These are phyloP conservation scores for Solanum medicagineum DNA, from an alignment of 257 asterid species.

Conservation along the genomic window DNA sequence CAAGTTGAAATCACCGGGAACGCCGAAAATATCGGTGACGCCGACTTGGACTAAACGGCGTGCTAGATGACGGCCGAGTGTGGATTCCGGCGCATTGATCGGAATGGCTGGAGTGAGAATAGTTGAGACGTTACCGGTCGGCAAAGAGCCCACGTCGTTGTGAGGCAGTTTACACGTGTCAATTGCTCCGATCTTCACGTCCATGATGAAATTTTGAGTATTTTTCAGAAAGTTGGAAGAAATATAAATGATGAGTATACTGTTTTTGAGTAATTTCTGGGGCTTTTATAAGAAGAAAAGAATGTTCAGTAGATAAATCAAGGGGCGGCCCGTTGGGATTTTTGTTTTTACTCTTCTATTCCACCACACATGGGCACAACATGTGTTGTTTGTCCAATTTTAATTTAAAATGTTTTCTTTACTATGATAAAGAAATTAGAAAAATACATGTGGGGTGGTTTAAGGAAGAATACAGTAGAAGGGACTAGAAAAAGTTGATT, in stretches of 20 bases:
- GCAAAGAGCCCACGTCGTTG: neutral
- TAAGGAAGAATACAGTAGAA: neutral
- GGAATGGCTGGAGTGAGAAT: neutral
- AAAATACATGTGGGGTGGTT: neutral
- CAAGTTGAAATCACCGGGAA: slow-evolving; percentile 14
- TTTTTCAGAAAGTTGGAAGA: neutral
- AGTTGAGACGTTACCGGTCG: neutral
- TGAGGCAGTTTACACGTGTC: neutral
- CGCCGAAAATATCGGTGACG: slow-evolving; percentile 5
- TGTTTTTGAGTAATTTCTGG: neutral
- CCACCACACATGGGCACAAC: too few relatives aligned
- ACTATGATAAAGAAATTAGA: too few relatives aligned
- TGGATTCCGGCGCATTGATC: neutral
- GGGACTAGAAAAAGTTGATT: neutral
- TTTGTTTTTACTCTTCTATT: neutral
- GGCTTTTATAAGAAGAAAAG: neutral
- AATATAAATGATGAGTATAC: neutral
- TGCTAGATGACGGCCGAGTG: slow-evolving; percentile 18
- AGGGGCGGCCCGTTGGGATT: neutral
- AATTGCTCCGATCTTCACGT: neutral
- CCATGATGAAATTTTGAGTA: neutral
- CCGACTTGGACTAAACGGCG: slow-evolving; percentile 15
- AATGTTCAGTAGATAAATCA: neutral
- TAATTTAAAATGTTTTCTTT: too few relatives aligned
- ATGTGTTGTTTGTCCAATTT: too few relatives aligned